Evolutionary conservation across 164 flowering plant genomes (phyloP).

Genomic region (grape (Vitis vinifera)): DNA sequence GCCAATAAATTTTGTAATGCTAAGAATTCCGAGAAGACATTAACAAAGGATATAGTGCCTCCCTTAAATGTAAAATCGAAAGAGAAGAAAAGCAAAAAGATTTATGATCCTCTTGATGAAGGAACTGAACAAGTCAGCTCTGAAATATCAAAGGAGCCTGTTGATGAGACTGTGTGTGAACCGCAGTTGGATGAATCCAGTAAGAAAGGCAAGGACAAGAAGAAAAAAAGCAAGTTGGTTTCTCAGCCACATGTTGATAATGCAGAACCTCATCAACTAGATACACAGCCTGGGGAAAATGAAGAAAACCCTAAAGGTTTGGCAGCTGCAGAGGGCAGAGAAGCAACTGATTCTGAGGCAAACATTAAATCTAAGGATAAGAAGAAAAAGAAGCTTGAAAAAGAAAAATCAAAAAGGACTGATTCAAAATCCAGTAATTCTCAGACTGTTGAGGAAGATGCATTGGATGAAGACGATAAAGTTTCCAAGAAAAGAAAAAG

Average conservation of each 20-base stretch:
- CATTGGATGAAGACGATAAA: constrained; percentile 22
- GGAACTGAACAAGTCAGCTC: constrained; percentile 2
- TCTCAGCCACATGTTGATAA: constrained; percentile 21
- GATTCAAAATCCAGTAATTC: constrained; percentile 13
- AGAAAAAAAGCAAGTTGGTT: constrained; percentile 34
- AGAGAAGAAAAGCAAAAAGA: constrained; percentile 27
- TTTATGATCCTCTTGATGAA: constrained; percentile 11
- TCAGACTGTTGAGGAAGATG: constrained; percentile 20
- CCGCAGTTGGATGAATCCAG: constrained; percentile 11
- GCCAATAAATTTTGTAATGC: background rate
- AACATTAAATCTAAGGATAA: constrained; percentile 25
- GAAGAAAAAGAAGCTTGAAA: constrained; percentile 34
- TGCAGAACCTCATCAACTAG: constrained; percentile 10
- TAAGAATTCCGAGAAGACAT: constrained; percentile 2
- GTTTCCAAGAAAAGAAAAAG: constrained; percentile 67
- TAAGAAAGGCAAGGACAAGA: constrained; percentile 37
- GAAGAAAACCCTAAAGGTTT: constrained; percentile 16
- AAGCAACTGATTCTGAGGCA: constrained; percentile 4
- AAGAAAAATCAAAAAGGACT: constrained; percentile 7
- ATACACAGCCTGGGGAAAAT: constrained; percentile 8
- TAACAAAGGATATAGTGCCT: constrained; percentile 3
- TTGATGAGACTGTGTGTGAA: constrained; percentile 6
- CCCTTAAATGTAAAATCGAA: constrained; percentile 19
- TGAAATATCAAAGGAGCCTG: constrained; percentile 7
- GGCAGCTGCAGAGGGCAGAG: background rate